phyloP scores from a whole-genome alignment of 2,329 filamentous ascomycete species.

The Aspergillus terreus region DNA sequence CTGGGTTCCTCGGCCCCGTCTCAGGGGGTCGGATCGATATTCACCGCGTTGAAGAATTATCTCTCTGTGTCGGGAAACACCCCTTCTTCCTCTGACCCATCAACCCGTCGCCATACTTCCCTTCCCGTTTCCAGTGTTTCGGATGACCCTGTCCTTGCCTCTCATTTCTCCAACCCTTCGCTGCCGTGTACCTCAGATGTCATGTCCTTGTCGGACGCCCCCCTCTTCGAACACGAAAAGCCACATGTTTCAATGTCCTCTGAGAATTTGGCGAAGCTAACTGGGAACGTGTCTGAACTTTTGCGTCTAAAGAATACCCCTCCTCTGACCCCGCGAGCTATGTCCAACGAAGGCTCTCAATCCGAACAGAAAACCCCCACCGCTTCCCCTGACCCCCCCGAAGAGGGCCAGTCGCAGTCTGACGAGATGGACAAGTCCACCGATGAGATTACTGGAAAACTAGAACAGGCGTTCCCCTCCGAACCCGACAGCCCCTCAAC shows the following conservation, averaged over 20 bases:
- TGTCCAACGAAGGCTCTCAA: slow-evolving; percentile 60
- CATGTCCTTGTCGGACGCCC: slow-evolving; percentile 43
- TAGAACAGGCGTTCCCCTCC: slow-evolving; percentile 34
- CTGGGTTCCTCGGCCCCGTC: slow-evolving; percentile 36
- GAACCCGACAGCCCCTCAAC: slow-evolving; percentile 24
- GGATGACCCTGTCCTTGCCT: slow-evolving; percentile 62
- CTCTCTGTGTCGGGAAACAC: slow-evolving; percentile 35
- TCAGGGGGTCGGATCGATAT: slow-evolving; percentile 39
- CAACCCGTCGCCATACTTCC: slow-evolving; percentile 43
- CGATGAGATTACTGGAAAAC: slow-evolving; percentile 35
- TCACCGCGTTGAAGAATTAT: slow-evolving; percentile 44
- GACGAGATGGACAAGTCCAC: slow-evolving; percentile 26
- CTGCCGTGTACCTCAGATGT: slow-evolving; percentile 50
- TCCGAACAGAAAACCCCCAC: slow-evolving; percentile 29
- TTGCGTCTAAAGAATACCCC: slow-evolving; percentile 79
- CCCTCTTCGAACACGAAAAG: slow-evolving; percentile 48
- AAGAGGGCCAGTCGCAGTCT: slow-evolving; percentile 13
- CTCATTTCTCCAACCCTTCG: slow-evolving; percentile 66
- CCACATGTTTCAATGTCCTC: slow-evolving; percentile 39
- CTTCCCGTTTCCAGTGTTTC: slow-evolving; percentile 63
- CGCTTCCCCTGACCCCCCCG: slow-evolving; percentile 19
- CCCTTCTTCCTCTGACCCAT: slow-evolving; percentile 23
- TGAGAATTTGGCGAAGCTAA: slow-evolving; percentile 65
- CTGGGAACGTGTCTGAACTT: slow-evolving; percentile 63
- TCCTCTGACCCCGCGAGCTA: slow-evolving; percentile 81